Percentiles rank a stretch among this genome's conserved stretches.
Evolutionary conservation across 108 stramenopile genomes (phyloP).

Genomic region (Fistulifera pelliculosa): DNA sequence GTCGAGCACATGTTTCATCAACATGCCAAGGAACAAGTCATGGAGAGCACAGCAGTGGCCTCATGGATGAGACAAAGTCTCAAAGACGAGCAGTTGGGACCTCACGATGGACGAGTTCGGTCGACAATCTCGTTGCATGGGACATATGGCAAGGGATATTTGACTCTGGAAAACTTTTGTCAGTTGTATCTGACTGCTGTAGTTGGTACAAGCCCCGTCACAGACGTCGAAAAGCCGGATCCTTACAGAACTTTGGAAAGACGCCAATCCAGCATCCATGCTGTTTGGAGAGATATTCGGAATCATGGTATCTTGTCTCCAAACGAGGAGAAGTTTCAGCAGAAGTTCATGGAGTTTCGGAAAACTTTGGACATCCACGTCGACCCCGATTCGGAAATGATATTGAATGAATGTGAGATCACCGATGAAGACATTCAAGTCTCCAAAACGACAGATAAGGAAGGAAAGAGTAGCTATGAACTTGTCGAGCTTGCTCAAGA

Average conservation of each 20-base stretch:
- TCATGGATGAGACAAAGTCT: conserved; percentile 62
- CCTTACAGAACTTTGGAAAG: neutral
- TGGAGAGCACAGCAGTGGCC: conserved; percentile 31
- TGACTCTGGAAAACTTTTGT: conserved; percentile 44
- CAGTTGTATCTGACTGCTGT: conserved; percentile 46
- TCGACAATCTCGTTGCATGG: conserved; percentile 39
- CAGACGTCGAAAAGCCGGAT: neutral
- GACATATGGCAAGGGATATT: conserved; percentile 41
- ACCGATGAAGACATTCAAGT: conserved; percentile 23
- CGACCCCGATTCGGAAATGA: neutral
- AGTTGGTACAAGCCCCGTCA: conserved; percentile 6
- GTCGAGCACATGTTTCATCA: conserved; percentile 44
- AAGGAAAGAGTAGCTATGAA: conserved; percentile 28
- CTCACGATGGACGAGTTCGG: conserved; percentile 44
- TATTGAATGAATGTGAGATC: conserved; percentile 76
- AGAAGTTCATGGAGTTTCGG: neutral
- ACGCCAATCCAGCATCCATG: conserved; percentile 12
- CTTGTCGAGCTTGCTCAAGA: conserved; percentile 50
- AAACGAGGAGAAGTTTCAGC: conserved; percentile 36
- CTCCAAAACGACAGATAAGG: conserved; percentile 16
- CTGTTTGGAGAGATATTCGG: conserved; percentile 68
- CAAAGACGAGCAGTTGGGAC: conserved; percentile 30
- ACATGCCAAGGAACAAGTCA: conserved; percentile 26
- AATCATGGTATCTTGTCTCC: conserved; percentile 65
- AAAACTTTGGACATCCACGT: neutral